These are phyloP conservation scores for Picochlorum sp. DNA, from an alignment of 139 green algal species.

Conservation along the genomic window DNA sequence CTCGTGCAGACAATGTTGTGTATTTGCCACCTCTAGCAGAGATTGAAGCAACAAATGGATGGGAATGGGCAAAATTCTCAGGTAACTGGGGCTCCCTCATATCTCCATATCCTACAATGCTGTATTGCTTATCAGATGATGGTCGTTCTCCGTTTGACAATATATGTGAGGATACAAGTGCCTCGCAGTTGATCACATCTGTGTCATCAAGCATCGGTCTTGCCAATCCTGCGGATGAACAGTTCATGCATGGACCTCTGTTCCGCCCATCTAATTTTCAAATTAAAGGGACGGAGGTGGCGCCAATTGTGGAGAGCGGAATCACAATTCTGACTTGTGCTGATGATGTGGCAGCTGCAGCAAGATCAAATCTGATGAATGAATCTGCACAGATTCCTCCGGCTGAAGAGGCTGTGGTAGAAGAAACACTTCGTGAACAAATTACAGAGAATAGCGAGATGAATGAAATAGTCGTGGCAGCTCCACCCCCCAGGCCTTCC, in stretches of 20 bases:
- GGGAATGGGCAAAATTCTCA: slow-evolving; percentile 14
- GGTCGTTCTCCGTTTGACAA: not conserved
- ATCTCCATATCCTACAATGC: not conserved
- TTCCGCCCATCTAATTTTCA: not conserved
- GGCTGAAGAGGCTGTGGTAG: too few relatives aligned
- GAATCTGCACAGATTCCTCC: too few relatives aligned
- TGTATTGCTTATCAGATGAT: not conserved
- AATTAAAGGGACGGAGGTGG: not conserved
- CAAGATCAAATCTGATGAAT: too few relatives aligned
- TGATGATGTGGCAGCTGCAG: not conserved
- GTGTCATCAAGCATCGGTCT: not conserved
- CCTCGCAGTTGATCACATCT: not conserved
- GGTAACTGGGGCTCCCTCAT: slow-evolving; percentile 17
- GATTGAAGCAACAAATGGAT: not conserved
- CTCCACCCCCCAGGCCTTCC: too few relatives aligned
- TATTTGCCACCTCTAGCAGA: slow-evolving; percentile 10
- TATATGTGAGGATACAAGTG: not conserved
- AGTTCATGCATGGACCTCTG: not conserved
- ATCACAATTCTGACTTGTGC: not conserved
- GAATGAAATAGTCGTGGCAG: too few relatives aligned
- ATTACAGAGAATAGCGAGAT: too few relatives aligned
- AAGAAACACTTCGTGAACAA: too few relatives aligned
- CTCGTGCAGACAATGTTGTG: slow-evolving; percentile 6
- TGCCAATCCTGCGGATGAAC: not conserved
- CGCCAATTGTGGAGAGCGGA: not conserved